These are phyloP conservation scores for Euphorbia lathyris DNA, from an alignment of 345 rosid species.

Conservation along the genomic window DNA sequence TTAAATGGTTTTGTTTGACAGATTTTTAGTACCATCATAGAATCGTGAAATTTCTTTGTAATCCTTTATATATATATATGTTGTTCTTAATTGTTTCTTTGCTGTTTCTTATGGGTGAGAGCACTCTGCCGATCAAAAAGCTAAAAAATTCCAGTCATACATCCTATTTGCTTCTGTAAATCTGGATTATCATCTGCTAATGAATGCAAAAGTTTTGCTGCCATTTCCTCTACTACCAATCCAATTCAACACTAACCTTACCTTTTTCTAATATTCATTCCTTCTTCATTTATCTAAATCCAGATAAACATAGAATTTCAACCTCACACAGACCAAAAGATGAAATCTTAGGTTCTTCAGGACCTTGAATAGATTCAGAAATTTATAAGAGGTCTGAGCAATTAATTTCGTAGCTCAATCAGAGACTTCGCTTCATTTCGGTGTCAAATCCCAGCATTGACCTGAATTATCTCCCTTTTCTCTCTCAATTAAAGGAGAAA, in stretches of 20 bases:
- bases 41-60: too few species aligned
- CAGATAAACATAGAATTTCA: not conserved
- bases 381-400: conserved; percentile 17
- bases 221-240: conserved; percentile 43
- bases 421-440: not conserved
- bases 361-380: not conserved
- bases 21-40: too few species aligned
- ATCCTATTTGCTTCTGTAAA: conserved; percentile 92
- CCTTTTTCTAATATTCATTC: not conserved
- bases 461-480: conserved; percentile 7
- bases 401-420: conserved; percentile 18
- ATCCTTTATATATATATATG: too few species aligned
- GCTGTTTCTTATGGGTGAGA: too few species aligned
- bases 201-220: conserved; percentile 89
- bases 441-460: conserved; percentile 1
- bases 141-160: conserved; percentile 93
- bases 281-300: conserved; percentile 10
- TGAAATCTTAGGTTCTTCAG: conserved; percentile 17
- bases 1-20: too few species aligned
- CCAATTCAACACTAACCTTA: not conserved
- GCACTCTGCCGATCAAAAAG: conserved; percentile 75
- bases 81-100: too few species aligned
- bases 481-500: conserved; percentile 2
- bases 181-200: conserved; percentile 91
- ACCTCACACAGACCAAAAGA: conserved; percentile 9